Conservation (phyloP, 2,329 filamentous ascomycete genomes). For the Xylaria multiplex region DNA sequence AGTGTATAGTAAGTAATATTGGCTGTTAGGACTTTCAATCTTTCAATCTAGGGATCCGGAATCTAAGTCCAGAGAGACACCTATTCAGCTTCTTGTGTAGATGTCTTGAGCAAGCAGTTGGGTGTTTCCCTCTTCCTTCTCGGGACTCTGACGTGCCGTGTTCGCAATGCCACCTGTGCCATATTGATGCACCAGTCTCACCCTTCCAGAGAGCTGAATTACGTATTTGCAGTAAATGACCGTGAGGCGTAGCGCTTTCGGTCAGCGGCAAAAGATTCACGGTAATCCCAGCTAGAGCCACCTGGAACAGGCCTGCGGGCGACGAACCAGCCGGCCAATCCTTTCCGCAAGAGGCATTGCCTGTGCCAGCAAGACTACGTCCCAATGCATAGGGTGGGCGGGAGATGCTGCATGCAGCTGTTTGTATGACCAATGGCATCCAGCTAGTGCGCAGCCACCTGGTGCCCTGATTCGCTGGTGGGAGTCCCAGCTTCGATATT, state of each 20-base stretch:
- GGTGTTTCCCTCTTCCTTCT: background rate
- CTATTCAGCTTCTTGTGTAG: background rate
- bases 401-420: slow-evolving; percentile 21
- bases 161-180: slow-evolving; percentile 9
- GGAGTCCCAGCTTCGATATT: slow-evolving; percentile 44
- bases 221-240: slow-evolving; percentile 33
- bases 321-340: slow-evolving; percentile 31
- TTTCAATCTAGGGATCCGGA: background rate
- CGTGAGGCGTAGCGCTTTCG: slow-evolving; percentile 29
- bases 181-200: slow-evolving; percentile 7
- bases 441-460: slow-evolving; percentile 28
- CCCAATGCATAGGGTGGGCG: slow-evolving; percentile 25
- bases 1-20: slow-evolving; percentile 15
- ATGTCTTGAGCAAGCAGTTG: slow-evolving; percentile 2
- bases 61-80: slow-evolving; percentile 6
- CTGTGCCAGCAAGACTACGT: slow-evolving; percentile 17
- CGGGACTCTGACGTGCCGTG: background rate
- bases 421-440: slow-evolving; percentile 35
- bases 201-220: slow-evolving; percentile 21
- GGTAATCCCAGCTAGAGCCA: slow-evolving; percentile 17
- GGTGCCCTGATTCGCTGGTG: slow-evolving; percentile 35
- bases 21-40: background rate
- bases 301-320: slow-evolving; percentile 22
- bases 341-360: slow-evolving; percentile 18
- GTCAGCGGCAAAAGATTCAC: slow-evolving; percentile 36